Evolutionary conservation across 1,284 basidiomycete genomes (phyloP), one percentile per base, ranked within the genome.

Genomic region (Takashimella koratensis): DNA sequence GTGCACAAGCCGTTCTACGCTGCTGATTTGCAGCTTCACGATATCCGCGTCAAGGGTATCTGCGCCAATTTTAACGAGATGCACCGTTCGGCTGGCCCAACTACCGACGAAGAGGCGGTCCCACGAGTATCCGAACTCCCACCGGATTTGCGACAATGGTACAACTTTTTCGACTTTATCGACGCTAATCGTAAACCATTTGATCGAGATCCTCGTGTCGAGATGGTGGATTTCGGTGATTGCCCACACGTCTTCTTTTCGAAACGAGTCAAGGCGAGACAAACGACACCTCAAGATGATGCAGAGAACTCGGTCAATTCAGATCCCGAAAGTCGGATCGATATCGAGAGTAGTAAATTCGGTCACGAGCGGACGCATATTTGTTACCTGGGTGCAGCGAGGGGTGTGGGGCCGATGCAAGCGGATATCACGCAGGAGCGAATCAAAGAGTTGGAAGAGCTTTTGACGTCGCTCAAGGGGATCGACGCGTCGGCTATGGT

Each of bases 171-270:
- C 61, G 95, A 98, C 68, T 95, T 87, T 66, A 80, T 89, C 51
- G 92, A 96, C 70, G 81, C 85, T 1, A 85, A 88, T 63, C 86
- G 86, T 81, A 74, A 78, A 2, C 79, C 85, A 1, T 74, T 79
- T 2, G 77, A 80, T 44, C 66, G 70, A 13, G 71, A 79, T 51
- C 87, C 90, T 3, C 79, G 77, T 24, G 74, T 95, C 4, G 84
- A 88, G 59, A 74, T 94, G 21, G 77, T 90, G 20, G 86, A 87
- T 20, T 77, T 87, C 4, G 84, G 84, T 27, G 82, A 82, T 21
- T 92, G 90, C 62, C 91, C 93, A 22, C 84, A 86, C 27, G 86
- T 97, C 68, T 86, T 86, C 36, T 93, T 90, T 75, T 88, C 87
- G 75, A 86, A 86, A 70, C 83, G 83, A 45, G 65, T 72, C 26